Base-by-base conservation (phyloP, 23 red algal species). In the Gracilaria vermiculophylla region DNA sequence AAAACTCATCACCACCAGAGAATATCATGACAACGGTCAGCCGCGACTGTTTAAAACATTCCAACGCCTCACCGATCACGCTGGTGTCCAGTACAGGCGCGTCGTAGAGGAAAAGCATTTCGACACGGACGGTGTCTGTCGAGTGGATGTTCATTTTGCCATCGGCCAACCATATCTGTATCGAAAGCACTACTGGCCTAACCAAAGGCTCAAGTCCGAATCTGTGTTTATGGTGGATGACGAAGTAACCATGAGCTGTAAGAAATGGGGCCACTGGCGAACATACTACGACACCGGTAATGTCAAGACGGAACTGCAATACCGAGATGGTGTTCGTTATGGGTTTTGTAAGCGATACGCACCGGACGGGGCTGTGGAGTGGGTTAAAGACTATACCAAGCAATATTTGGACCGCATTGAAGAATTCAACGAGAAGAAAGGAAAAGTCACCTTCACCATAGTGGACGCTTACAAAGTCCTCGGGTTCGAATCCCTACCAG, bases 31-130 rank as follows among this genome's bases (percentile, higher is more conserved):
- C 67, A 97, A 94, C 53, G 95, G 95, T 0, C 78, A 76, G 50
- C 53, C 76, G 47, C 67, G 81, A 10, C 60, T 81, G 41, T 90
- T 84, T 49, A 77, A 80, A 19, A 97, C 95, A 2, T 94, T 80
- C 27, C 89, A 91, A 65, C 62, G 27, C 21, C 66, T 61, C 53
- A 60, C 45, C 27, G 53, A 93, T 53, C 53, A 82, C 24, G 49
- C 34, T 25, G 89, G 70, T 42, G 58, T 11, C 35, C 88, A 55
- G 11, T 97, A 94, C 47, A 56, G 93, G 33, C 75, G 95, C 17
- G 65, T 97, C 8, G 73, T 97, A n/a, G 95, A 97, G 58, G 95
- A 97, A 83, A 97, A 97, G 80, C 95, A 97, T 58, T 97, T 91
- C 45, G 90, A 97, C 66, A 83, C 69, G 19, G 90, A 83, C 53